phyloP scores from a whole-genome alignment of 345 rosid species.

The Hirschfeldia incana region DNA sequence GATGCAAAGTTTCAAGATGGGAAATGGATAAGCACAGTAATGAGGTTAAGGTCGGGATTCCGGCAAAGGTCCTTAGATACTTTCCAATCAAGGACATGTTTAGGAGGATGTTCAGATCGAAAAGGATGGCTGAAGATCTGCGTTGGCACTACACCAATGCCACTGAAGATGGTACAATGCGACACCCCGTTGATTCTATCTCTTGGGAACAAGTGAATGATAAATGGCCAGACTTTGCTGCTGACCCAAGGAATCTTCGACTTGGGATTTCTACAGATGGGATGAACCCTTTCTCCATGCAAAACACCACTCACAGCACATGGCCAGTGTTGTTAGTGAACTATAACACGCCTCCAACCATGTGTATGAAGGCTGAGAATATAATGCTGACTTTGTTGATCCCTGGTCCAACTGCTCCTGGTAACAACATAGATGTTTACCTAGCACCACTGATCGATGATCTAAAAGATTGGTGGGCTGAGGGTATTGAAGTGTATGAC shows the following conservation, averaged over 20 bases:
- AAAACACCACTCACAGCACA: neutral
- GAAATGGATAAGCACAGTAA: neutral
- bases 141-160: neutral
- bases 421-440: constrained; percentile 6
- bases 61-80: neutral
- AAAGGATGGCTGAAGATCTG: neutral
- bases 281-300: neutral
- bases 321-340: neutral
- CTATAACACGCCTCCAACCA: neutral
- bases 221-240: too few species aligned
- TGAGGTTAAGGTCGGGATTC: neutral
- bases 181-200: too few species aligned
- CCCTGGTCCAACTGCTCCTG: neutral
- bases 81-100: neutral
- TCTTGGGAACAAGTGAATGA: too few species aligned
- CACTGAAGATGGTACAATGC: neutral
- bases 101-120: neutral
- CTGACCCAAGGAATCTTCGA: too few species aligned
- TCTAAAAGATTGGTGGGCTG: neutral
- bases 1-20: neutral
- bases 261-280: too few species aligned
- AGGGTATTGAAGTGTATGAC: constrained; percentile 2
- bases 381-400: neutral
- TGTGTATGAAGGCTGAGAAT: neutral
- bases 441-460: neutral